Evolutionary conservation across 2,329 filamentous ascomycete genomes (phyloP), one percentile per base, ranked within the genome.

Genomic region (Chrysoporthe austroafricana): DNA sequence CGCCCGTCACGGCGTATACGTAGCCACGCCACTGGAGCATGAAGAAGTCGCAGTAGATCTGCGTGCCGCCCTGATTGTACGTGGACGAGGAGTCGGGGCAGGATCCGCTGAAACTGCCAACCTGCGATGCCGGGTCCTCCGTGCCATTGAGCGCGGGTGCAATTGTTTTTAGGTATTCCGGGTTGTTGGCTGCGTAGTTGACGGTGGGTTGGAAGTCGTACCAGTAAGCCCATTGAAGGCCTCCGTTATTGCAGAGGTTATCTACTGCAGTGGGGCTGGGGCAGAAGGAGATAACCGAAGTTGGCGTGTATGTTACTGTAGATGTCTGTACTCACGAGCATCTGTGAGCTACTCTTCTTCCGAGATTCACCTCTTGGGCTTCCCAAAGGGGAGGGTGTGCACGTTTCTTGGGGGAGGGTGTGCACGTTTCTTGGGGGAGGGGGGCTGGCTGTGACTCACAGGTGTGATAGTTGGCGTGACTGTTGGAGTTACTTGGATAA

Each of bases 111-210:
- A 58, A 58, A 2, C 16, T 7, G 9, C 56, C 56, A 3, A n/a
- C 34, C 36, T 58, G 56, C 9, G 32, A 2, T 16, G 60, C 60
- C 14, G 56, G 56, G 26, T n/a, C 26, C 43, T 46, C 26, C 34
- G 61, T 50, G 8, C 61, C 61, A 26, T 34, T 52, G 32, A 54
- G 18, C 1, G 4, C 4, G 34, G 61, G 61, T 8, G 13, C 0
- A 11, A 54, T 43, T 2, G 61, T 50, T 26, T 43, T 52, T n/a
- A 63, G 48, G 34, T 32, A 63, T 13, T 50, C 48, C 14, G 61
- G 61, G 36, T 63, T 50, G 34, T 63, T 36, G 61, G 43, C 44
- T 16, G 36, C 61, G 34, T 63, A 50, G 46, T 50, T 63, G 32
- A 14, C 14, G 1, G 18, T 13, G 3, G 44, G 44, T 9, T 8